Conservation (phyloP, 2,329 filamentous ascomycete genomes). For the Knufia fluminis region DNA sequence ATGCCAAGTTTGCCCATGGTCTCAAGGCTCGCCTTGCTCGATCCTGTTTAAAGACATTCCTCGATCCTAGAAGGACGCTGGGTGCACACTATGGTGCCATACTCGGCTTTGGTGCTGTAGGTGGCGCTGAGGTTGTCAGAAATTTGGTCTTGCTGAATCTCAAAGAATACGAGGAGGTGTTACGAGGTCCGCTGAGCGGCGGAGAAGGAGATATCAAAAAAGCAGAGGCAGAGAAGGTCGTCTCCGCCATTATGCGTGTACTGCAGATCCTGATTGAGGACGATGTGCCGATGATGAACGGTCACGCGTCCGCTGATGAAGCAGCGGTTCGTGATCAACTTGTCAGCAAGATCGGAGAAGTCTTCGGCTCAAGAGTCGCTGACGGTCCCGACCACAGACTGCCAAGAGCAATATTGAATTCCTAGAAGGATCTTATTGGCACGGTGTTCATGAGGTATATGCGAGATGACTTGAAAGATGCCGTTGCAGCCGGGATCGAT, state of each 20-base stretch:
- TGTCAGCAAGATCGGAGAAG: slow-evolving; percentile 38
- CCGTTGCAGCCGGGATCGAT: too few species aligned
- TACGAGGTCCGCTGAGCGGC: slow-evolving; percentile 48
- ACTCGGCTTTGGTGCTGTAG: slow-evolving; percentile 66
- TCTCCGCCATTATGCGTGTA: slow-evolving; percentile 48
- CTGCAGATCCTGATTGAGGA: slow-evolving; percentile 47
- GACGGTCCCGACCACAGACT: slow-evolving; percentile 34
- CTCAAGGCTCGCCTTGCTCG: slow-evolving; percentile 81
- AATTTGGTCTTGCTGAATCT: slow-evolving; percentile 59
- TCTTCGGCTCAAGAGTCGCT: slow-evolving; percentile 34
- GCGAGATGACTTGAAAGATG: too few species aligned
- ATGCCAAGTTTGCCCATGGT: slow-evolving; percentile 68
- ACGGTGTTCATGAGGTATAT: too few species aligned
- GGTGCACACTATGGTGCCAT: slow-evolving; percentile 85
- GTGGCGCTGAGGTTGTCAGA: slow-evolving; percentile 57
- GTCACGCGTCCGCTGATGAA: slow-evolving; percentile 26
- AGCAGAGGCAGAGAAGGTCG: slow-evolving; percentile 52
- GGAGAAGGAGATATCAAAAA: slow-evolving; percentile 41
- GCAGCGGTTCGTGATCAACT: slow-evolving; percentile 32
- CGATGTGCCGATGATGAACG: slow-evolving; percentile 31
- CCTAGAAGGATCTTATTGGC: background rate
- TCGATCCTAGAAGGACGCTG: slow-evolving; percentile 74
- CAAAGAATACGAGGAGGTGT: slow-evolving; percentile 52
- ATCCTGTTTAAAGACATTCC: slow-evolving; percentile 85
- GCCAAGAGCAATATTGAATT: slow-evolving; percentile 30